Base-by-base conservation (phyloP, 2,329 filamentous ascomycete species). In the Clarireedia hainanense region DNA sequence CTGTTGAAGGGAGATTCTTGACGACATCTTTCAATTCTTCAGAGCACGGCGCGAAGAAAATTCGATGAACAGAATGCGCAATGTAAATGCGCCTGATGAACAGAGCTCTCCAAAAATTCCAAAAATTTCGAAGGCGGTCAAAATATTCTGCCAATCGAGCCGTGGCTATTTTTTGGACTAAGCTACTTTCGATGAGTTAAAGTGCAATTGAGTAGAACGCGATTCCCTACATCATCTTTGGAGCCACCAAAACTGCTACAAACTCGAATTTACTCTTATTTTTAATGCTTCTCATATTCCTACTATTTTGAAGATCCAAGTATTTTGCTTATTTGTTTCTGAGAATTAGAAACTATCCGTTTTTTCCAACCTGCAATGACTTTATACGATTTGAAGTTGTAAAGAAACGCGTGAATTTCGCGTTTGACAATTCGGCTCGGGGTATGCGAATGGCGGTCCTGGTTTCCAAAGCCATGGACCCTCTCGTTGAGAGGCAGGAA, bases 1-100 rank as follows among this genome's bases (percentile, higher is more conserved):
- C 71, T 78, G 78, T 67, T 85, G 80, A 55, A 86, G 77, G 60
- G 80, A 78, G 64, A 84, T 81, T 60, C 80, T 78, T 46, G 67
- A 66, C 37, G 68, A 65, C 68, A 70, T 70, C n/a, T 45, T 50
- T 3, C 15, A 30, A 20, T 34, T 30, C 23, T 50, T 50, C 27
- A 24, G 40, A 55, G 36, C 43, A 50, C 36, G 30, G 15, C 39
- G 39, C 47, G n/a, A 36, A 50, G 39, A 43, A 17, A 36, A 42
- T 24, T 39, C 34, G 42, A 55, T 36, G 34, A 42, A 40, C 30
- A 14, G 37, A 40, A 34, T 14, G 17, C 24, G 52, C 14, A 50
- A 10, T 50, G 20, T n/a, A 42, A 24, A 50, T 50, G 37, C 39
- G 34, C 30, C 43, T 26, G 40, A 30, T 34, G 45, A 49, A 50